Evolutionary conservation across 2,329 filamentous ascomycete species (phyloP).

Genomic region (Calonectria ilicicola): DNA sequence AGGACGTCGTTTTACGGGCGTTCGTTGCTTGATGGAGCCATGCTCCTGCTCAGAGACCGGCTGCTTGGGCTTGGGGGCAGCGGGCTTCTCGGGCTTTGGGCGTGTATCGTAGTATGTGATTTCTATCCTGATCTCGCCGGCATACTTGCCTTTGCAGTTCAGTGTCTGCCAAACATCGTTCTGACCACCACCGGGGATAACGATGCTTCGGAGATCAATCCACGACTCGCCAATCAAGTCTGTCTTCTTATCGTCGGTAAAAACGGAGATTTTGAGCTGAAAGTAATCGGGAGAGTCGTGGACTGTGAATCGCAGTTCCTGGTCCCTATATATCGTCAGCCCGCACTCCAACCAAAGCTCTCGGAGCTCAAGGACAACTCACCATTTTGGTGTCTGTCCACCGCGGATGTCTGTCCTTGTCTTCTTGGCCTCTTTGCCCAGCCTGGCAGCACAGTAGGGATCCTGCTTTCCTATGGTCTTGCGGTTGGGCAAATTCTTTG

Average conservation of each 20-base stretch:
- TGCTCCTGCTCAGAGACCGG: constrained; percentile 51
- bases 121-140: constrained; percentile 93
- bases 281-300: constrained; percentile 98
- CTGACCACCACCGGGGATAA: constrained; percentile 90
- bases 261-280: constrained; percentile 93
- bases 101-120: constrained; percentile 95
- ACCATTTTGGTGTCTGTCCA: constrained; percentile 97
- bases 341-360: background rate
- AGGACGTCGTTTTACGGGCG: constrained; percentile 83
- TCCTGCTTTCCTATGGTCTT: constrained; percentile 99
- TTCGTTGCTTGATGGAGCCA: constrained; percentile 60
- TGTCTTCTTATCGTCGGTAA: constrained; percentile 98
- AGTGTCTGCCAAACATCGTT: constrained; percentile 92
- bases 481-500: constrained; percentile 95
- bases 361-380: constrained; percentile 41
- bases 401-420: constrained; percentile 94
- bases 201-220: constrained; percentile 84
- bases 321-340: constrained; percentile 76
- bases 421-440: constrained; percentile 98
- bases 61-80: constrained; percentile 63
- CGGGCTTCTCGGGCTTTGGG: constrained; percentile 80
- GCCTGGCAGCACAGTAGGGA: constrained; percentile 91
- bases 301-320: constrained; percentile 94
- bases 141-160: constrained; percentile 92
- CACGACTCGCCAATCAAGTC: constrained; percentile 96